Evolutionary conservation across 116 monocot species (phyloP).

Genomic region (Thalassia testudinum): DNA sequence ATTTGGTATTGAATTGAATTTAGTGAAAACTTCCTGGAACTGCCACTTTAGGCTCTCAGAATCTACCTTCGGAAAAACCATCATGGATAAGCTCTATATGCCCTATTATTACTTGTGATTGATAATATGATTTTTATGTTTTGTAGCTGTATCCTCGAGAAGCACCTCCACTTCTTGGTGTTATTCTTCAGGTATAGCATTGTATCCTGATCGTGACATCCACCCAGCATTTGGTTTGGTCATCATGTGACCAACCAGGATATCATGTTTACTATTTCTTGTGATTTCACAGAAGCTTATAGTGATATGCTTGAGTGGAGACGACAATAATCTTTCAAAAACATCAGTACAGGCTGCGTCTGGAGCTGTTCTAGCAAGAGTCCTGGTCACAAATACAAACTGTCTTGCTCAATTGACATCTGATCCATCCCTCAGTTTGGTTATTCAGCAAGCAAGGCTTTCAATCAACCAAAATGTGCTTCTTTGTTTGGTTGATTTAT

Average conservation of each 20-base stretch:
- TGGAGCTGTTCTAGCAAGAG: slow-evolving; percentile 77
- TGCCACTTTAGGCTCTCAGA: too few relatives aligned
- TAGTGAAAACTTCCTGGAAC: too few relatives aligned
- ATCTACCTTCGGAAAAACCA: too few relatives aligned
- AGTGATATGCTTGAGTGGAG: slow-evolving; percentile 54
- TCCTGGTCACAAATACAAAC: slow-evolving; percentile 81
- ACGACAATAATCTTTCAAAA: slow-evolving; percentile 51
- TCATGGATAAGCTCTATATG: too few relatives aligned
- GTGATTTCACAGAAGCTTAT: slow-evolving; percentile 51
- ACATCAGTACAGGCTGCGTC: slow-evolving; percentile 52
- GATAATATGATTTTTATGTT: too few relatives aligned
- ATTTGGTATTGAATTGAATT: too few relatives aligned
- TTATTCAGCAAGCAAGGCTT: slow-evolving; percentile 62
- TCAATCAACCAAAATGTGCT: slow-evolving; percentile 60
- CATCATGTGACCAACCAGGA: too few relatives aligned
- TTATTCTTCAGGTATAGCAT: slow-evolving; percentile 72
- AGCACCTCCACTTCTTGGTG: slow-evolving; percentile 56
- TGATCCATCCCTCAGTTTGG: slow-evolving; percentile 40
- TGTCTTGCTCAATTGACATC: slow-evolving; percentile 72
- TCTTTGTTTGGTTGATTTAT: slow-evolving; percentile 76
- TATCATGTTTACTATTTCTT: neutral
- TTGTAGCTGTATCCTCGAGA: slow-evolving; percentile 87
- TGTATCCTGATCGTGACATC: neutral
- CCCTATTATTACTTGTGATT: too few relatives aligned
- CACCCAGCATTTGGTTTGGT: neutral